Evolutionary conservation across 768 basidiomycete genomes (phyloP), one percentile per base, ranked within the genome.

Genomic region (Mycena filopes): DNA sequence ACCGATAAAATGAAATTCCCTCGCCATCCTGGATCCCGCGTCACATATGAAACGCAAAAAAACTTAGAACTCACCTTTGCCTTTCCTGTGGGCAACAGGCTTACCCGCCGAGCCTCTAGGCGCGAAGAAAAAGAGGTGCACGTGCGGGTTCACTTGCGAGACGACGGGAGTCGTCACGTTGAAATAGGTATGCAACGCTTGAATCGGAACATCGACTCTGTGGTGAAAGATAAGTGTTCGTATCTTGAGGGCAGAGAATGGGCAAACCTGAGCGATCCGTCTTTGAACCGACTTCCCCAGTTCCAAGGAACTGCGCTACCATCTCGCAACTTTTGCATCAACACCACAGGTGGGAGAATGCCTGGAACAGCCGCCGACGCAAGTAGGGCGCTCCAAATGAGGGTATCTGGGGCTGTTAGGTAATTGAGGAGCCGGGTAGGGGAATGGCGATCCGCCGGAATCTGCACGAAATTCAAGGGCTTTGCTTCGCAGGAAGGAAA

Each of bases 401-500:
- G 81, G 4, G 91, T 92, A 75, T 99, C 93, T 0, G 98, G 98
- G n/a, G 96, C 93, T 21, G 95, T 96, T 66, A 98, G 86, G 73
- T 98, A 95, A 75, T 99, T 99, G 13, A 99, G 82, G 3, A 99
- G 80, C 77, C 98, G 98, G 2, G 98, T 98, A 2, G 98, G 98
- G n/a, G n/a, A n/a, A n/a, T n/a, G n/a, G n/a, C n/a, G n/a, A n/a
- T n/a, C n/a, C n/a, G n/a, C n/a, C n/a, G n/a, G n/a, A n/a, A n/a
- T n/a, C n/a, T n/a, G n/a, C n/a, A n/a, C n/a, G n/a, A n/a, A n/a
- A n/a, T n/a, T n/a, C n/a, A n/a, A n/a, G n/a, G n/a, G n/a, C n/a
- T n/a, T n/a, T n/a, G n/a, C n/a, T n/a, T n/a, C n/a, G n/a, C n/a
- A n/a, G n/a, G n/a, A n/a, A n/a, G n/a, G n/a, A n/a, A n/a, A n/a